phyloP scores from a whole-genome alignment of 805 yeast species.

The Clavispora vitiphila region DNA sequence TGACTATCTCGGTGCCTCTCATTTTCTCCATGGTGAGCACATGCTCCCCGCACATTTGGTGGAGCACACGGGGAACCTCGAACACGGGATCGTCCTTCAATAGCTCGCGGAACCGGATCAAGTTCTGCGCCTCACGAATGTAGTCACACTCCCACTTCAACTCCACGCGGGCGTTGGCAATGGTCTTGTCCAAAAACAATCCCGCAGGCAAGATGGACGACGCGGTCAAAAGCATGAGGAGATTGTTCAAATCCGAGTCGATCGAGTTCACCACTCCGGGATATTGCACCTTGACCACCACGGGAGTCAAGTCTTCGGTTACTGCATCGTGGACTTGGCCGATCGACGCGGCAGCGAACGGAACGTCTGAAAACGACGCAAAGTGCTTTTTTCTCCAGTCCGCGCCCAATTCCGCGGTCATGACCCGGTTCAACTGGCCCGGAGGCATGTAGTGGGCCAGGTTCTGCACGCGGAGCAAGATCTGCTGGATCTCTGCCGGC shows the following conservation, averaged over 20 bases:
- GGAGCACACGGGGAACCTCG: slow-evolving; percentile 75
- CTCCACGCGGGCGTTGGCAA: slow-evolving; percentile 89
- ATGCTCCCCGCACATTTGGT: slow-evolving; percentile 71
- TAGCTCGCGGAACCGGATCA: slow-evolving; percentile 63
- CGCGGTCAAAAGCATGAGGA: slow-evolving; percentile 78
- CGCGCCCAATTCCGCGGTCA: slow-evolving; percentile 68
- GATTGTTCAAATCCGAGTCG: slow-evolving; percentile 87
- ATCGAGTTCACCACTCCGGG: slow-evolving; percentile 95
- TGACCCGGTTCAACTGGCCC: slow-evolving; percentile 73
- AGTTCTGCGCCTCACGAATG: slow-evolving; percentile 75
- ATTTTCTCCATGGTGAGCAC: slow-evolving; percentile 87
- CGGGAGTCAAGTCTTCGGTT: slow-evolving; percentile 59
- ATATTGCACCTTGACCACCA: slow-evolving; percentile 93
- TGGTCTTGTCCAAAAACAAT: slow-evolving; percentile 81
- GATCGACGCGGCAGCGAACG: slow-evolving; percentile 95
- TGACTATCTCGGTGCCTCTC: slow-evolving; percentile 78
- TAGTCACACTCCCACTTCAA: slow-evolving; percentile 98
- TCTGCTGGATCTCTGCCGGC: slow-evolving; percentile 79
- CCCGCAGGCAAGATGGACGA: slow-evolving; percentile 87
- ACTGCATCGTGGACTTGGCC: slow-evolving; percentile 93
- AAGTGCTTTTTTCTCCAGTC: slow-evolving; percentile 71
- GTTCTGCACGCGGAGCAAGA: slow-evolving; percentile 81
- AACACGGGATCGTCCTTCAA: slow-evolving; percentile 53
- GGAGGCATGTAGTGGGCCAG: slow-evolving; percentile 97
- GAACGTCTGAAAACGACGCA: slow-evolving; percentile 73